Conservation (phyloP, 1,139 yeast genomes). For the Meyerozyma carpophila region DNA sequence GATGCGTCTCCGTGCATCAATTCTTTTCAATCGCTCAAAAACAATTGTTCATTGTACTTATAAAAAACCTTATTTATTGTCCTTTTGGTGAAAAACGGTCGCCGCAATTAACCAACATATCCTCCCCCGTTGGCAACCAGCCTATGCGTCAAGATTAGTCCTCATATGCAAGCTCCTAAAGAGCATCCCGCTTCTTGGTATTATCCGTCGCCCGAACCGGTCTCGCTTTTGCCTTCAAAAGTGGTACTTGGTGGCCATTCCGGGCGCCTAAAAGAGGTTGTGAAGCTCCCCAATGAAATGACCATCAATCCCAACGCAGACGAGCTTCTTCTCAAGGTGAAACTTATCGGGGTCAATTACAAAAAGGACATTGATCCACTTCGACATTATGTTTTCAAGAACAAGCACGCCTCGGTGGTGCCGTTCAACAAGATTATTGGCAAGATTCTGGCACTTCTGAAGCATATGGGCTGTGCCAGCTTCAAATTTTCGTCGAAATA, state of each 20-base stretch:
- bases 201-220: neutral
- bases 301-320: slow-evolving; percentile 11
- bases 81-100: neutral
- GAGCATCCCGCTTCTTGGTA: neutral
- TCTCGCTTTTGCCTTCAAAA: neutral
- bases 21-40: neutral
- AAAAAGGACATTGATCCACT: slow-evolving; percentile 12
- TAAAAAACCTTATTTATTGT: neutral
- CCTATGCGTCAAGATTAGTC: neutral
- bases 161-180: slow-evolving; percentile 1
- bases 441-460: slow-evolving; percentile 12
- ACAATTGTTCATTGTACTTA: neutral
- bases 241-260: neutral
- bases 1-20: neutral
- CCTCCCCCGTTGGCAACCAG: neutral
- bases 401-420: slow-evolving; percentile 14
- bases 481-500: slow-evolving; percentile 15
- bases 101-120: neutral
- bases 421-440: slow-evolving; percentile 32
- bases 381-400: neutral
- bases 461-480: slow-evolving; percentile 5
- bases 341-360: slow-evolving; percentile 26
- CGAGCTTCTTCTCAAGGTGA: slow-evolving; percentile 26
- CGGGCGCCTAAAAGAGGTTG: slow-evolving; percentile 19
- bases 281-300: slow-evolving; percentile 26